A percentile compares a stretch with the other conserved stretches of the same genome.
phyloP scores from a whole-genome alignment of 148 eudicot genomes.

The Camellia japonica region DNA sequence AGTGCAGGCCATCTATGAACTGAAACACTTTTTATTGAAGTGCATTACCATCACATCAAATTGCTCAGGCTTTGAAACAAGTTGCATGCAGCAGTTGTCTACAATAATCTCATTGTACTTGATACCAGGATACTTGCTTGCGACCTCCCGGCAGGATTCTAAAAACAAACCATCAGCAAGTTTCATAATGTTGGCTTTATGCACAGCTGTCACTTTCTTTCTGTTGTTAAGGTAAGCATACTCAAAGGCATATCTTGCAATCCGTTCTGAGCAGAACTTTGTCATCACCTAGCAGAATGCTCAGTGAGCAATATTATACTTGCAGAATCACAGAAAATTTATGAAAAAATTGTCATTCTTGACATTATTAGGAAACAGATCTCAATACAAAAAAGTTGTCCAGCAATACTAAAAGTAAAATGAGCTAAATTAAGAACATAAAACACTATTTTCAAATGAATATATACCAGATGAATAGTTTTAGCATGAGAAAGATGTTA shows the following conservation, averaged over 20 bases:
- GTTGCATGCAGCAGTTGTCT: slow-evolving; percentile 35
- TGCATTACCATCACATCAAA: slow-evolving; percentile 75
- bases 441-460: no score
- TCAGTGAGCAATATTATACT: background rate
- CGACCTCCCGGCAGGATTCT: slow-evolving; percentile 84
- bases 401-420: no score
- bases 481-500: no score
- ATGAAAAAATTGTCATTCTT: background rate
- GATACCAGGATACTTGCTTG: slow-evolving; percentile 68
- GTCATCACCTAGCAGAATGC: slow-evolving; percentile 64
- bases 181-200: slow-evolving; percentile 54
- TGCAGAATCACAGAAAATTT: background rate
- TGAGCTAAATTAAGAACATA: no score
- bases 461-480: no score
- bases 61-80: slow-evolving; percentile 81
- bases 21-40: background rate
- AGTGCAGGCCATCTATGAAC: no score
- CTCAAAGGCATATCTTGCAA: slow-evolving; percentile 85
- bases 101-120: slow-evolving; percentile 78
- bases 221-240: slow-evolving; percentile 87
- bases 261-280: slow-evolving; percentile 85
- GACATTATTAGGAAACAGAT: background rate
- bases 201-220: slow-evolving; percentile 88
- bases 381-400: no score
- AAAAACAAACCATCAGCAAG: slow-evolving; percentile 68